Evolutionary conservation across 352 stramenopile species (phyloP).

Genomic region (Pythium myriotylum): DNA sequence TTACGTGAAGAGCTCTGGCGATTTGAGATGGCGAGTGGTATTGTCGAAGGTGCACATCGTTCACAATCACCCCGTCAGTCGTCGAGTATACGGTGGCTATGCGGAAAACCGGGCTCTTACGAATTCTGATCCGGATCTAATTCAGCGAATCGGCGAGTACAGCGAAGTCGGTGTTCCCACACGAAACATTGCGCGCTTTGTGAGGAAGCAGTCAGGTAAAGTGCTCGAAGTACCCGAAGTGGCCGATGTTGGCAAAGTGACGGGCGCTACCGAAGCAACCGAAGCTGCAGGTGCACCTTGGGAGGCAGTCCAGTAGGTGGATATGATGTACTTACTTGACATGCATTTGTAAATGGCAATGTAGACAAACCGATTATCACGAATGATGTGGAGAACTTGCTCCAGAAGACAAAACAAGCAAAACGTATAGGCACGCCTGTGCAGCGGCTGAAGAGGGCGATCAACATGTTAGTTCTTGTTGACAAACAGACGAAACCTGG

Average conservation of each 20-base stretch:
- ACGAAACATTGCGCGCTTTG: background rate
- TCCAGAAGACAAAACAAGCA: too few relatives aligned
- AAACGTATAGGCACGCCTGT: too few relatives aligned
- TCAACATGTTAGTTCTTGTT: too few relatives aligned
- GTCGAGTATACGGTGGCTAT: background rate
- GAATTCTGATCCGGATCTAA: background rate
- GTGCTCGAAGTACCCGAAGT: background rate
- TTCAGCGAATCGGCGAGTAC: background rate
- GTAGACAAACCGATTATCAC: too few relatives aligned
- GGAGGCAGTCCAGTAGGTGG: too few relatives aligned
- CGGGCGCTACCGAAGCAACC: too few relatives aligned
- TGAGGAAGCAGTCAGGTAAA: background rate
- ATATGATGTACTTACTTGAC: too few relatives aligned
- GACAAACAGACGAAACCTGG: too few relatives aligned
- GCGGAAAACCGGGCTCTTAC: background rate
- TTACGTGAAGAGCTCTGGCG: background rate
- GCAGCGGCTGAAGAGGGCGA: too few relatives aligned
- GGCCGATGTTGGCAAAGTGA: background rate
- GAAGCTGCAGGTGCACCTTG: too few relatives aligned
- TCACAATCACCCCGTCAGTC: background rate
- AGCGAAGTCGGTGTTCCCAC: background rate
- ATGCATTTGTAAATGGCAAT: too few relatives aligned
- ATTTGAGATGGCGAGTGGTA: background rate
- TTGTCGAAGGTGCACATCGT: background rate
- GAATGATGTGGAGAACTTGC: too few relatives aligned